Base-by-base conservation (phyloP, 2,329 filamentous ascomycete species). In the Sporothrix mexicana region DNA sequence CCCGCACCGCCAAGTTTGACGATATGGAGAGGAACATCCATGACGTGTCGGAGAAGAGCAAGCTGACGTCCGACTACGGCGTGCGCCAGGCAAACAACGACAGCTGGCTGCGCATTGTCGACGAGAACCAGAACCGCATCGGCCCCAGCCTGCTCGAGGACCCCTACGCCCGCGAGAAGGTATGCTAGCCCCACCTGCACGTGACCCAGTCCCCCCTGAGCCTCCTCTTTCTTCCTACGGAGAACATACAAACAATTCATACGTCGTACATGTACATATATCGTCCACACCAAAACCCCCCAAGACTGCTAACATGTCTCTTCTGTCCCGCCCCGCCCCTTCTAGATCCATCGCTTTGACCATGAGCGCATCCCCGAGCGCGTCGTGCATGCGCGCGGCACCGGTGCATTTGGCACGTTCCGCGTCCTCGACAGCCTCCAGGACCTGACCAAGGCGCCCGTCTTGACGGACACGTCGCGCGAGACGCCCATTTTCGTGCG, bases 61-160 rank as follows among this genome's bases (percentile, higher is more conserved):
- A 87, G 53, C 88, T 94, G 76, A 95, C 93, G 0, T 91, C 91
- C 67, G 93, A 97, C 78, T 93, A 87, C 82, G 94, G 94, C 25
- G 89, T 91, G 41, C 93, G 91, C 81, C 87, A 94, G 77, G 83
- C 84, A 57, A 91, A 91, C 77, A 91, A 91, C 0, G 94, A 97
- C 78, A 87, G 94, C 79, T 96, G 93, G 93, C 84, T 97, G 71
- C 89, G 88, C 70, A 85, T 91, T 5, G 86, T 84, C 36, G 89
- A 83, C 49, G 85, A 89, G 2, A 86, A 92, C 64, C 25, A 49
- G 15, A 25, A 17, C 45, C 84, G 89, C 72, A 89, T 85, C 1
- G 93, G 93, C 0, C 92, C 93, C 0, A 80, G 81, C 77, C 83
- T 95, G 0, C 80, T 96, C 2, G 93, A 96, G 78, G 93, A 96